phyloP scores from a whole-genome alignment of 495 filamentous ascomycete species.

The Pyrenula massariospora region DNA sequence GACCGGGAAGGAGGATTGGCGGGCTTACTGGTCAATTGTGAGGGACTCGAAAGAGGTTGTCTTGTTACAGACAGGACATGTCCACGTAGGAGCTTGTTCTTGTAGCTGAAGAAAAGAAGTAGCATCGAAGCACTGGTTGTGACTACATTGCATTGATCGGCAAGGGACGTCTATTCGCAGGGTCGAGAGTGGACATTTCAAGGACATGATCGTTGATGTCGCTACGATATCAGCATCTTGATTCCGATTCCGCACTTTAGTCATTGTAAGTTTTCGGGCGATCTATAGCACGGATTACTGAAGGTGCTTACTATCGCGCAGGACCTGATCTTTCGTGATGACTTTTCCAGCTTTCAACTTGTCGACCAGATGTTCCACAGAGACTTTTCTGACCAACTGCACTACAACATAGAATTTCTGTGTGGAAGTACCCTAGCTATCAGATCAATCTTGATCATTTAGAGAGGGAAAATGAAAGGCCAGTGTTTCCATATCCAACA shows the following conservation, averaged over 20 bases:
- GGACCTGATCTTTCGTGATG: slow-evolving; percentile 69
- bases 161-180: slow-evolving; percentile 70
- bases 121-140: slow-evolving; percentile 95
- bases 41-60: slow-evolving; percentile 66
- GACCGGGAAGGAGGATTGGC: not conserved
- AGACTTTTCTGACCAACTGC: slow-evolving; percentile 60
- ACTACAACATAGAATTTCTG: slow-evolving; percentile 69
- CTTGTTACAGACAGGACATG: slow-evolving; percentile 86
- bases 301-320: slow-evolving; percentile 66
- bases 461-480: not conserved
- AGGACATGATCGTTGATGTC: slow-evolving; percentile 74
- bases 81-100: slow-evolving; percentile 92
- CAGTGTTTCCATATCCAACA: not conserved
- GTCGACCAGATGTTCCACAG: slow-evolving; percentile 60
- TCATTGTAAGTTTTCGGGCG: slow-evolving; percentile 5
- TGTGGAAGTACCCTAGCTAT: not conserved
- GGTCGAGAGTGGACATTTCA: slow-evolving; percentile 86
- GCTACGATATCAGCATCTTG: slow-evolving; percentile 80
- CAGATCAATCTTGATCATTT: not conserved
- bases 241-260: slow-evolving; percentile 63
- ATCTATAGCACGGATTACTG: not conserved
- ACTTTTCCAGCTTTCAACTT: slow-evolving; percentile 52
- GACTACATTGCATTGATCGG: slow-evolving; percentile 66
- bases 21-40: slow-evolving; percentile 72
- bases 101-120: slow-evolving; percentile 84